phyloP scores from a whole-genome alignment of 2,329 filamentous ascomycete genomes.

The Pseudocercospora fuligena region DNA sequence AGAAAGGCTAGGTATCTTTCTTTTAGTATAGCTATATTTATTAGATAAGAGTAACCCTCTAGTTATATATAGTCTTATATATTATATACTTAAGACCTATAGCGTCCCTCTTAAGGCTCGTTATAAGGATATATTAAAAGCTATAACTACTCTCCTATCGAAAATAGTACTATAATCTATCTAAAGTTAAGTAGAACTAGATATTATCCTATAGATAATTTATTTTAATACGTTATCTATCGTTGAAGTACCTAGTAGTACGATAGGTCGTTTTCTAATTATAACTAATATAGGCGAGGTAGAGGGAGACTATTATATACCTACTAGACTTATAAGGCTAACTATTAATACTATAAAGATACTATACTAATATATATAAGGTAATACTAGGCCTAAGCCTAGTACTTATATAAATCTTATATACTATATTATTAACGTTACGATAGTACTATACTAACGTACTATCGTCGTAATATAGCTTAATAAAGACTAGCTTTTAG shows the following conservation, averaged over 20 bases:
- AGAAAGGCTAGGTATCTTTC: background rate
- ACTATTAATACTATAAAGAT: background rate
- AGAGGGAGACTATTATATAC: background rate
- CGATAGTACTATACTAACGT: background rate
- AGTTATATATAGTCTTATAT: background rate
- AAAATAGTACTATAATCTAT: background rate
- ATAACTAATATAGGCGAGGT: background rate
- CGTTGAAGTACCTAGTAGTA: background rate
- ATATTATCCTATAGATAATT: background rate
- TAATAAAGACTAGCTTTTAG: background rate
- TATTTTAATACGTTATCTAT: background rate
- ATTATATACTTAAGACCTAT: background rate
- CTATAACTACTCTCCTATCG: no score
- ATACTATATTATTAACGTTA: background rate
- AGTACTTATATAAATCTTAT: constrained; percentile 3
- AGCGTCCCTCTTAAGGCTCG: background rate
- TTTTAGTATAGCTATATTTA: background rate
- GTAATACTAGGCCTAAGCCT: background rate
- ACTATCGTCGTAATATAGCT: background rate
- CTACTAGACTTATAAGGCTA: constrained; percentile 1
- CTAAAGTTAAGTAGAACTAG: background rate
- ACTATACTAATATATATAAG: background rate
- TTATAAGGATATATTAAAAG: no score
- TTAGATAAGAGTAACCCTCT: background rate
- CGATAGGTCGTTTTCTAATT: background rate